Evolutionary conservation across 305 asterid genomes (phyloP).

Genomic region (Plantago coronopus): DNA sequence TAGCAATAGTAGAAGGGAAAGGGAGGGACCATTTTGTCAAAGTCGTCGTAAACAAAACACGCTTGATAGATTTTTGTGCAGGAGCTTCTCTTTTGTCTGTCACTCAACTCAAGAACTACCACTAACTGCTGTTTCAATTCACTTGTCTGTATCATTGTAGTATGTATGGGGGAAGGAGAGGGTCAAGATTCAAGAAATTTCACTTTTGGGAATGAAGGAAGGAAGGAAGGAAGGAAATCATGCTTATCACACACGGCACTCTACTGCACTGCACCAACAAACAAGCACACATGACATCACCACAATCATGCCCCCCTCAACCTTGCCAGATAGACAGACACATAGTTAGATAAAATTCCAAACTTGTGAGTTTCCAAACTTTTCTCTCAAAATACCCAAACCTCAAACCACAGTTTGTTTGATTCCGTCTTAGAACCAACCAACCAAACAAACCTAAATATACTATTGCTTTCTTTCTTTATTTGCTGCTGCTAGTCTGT

Average conservation of each 20-base stretch:
- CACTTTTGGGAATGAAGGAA: conserved; percentile 32
- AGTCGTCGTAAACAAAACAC: conserved; percentile 6
- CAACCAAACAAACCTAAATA: not conserved
- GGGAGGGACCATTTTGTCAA: too few species aligned
- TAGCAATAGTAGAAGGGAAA: too few species aligned
- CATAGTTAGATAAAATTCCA: conserved; percentile 20
- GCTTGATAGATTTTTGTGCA: not conserved
- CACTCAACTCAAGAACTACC: not conserved
- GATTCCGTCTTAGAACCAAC: not conserved
- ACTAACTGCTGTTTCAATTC: too few species aligned
- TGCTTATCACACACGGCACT: conserved; percentile 43
- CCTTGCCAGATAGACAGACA: not conserved
- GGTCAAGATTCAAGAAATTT: conserved; percentile 22
- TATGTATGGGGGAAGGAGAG: too few species aligned
- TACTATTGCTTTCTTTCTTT: too few species aligned
- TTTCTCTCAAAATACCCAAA: not conserved
- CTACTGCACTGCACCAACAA: not conserved
- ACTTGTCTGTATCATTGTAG: too few species aligned
- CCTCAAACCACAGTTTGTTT: not conserved
- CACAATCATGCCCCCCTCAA: conserved; percentile 9
- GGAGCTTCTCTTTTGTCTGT: not conserved
- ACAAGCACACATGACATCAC: conserved; percentile 12
- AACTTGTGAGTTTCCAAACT: conserved; percentile 14
- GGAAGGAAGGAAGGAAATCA: conserved; percentile 23
- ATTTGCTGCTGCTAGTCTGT: conserved; percentile 10